phyloP scores from a whole-genome alignment of 192 early-diverging fungal genomes.

The Piromyces sp. region DNA sequence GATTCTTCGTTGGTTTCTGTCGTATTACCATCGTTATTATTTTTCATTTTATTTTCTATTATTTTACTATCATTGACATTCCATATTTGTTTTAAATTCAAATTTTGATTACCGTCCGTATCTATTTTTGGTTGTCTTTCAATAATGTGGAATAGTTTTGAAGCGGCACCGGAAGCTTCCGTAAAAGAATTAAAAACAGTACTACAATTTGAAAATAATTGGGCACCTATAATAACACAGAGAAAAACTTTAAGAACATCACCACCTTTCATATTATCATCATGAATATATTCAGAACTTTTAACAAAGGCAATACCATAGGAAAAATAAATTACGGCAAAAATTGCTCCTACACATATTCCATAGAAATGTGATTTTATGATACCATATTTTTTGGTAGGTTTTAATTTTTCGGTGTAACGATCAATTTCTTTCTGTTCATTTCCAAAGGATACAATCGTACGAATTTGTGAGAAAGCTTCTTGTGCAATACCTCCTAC shows the following conservation, averaged over 20 bases:
- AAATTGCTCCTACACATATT: too few relatives aligned
- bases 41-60: slow-evolving; percentile 7
- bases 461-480: slow-evolving; percentile 63
- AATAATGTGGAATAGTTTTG: slow-evolving; percentile 60
- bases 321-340: slow-evolving; percentile 3
- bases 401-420: slow-evolving; percentile 23
- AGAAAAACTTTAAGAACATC: slow-evolving; percentile 72
- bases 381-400: too few relatives aligned
- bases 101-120: slow-evolving; percentile 13
- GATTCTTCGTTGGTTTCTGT: too few relatives aligned
- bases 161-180: slow-evolving; percentile 62
- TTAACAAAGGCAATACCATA: slow-evolving; percentile 25
- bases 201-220: slow-evolving; percentile 49
- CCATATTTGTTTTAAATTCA: too few relatives aligned
- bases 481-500: slow-evolving; percentile 78
- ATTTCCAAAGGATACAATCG: slow-evolving; percentile 72
- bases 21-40: too few relatives aligned
- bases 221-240: slow-evolving; percentile 66
- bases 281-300: slow-evolving; percentile 29
- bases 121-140: slow-evolving; percentile 71
- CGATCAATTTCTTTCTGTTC: slow-evolving; percentile 46
- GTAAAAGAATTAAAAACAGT: slow-evolving; percentile 57
- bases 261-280: slow-evolving; percentile 16
- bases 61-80: background rate
- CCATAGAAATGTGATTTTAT: too few relatives aligned